Base-by-base conservation (phyloP, 371 early-diverging fungal species). In the Lichtheimia ramosa region DNA sequence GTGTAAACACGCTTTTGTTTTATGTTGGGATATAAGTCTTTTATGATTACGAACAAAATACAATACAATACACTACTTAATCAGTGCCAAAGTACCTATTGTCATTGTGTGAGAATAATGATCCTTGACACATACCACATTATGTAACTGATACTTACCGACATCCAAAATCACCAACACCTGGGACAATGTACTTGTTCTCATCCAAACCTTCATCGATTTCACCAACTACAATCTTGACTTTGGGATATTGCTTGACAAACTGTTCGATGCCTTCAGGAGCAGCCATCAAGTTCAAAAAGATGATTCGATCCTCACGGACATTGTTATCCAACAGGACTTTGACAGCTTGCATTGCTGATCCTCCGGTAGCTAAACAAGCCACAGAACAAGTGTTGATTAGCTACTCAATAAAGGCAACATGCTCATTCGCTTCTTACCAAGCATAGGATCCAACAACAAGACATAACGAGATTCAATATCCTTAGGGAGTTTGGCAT, bases 161-260 rank as follows among this genome's bases (percentile, higher is more conserved):
- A 75, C 89, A 89, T 65, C 96, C 96, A 73, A 95, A 96, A 75
- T 96, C 96, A 54, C 97, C 97, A 50, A 95, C 79, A 24, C 97
- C 97, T 34, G 97, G 97, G n/a, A 91, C 72, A 64, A 96, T 94
- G 64, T 90, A 96, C 76, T 91, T 89, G 49, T 86, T 77, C 5
- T 77, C 88, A 64, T 96, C 87, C 28, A 96, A 75, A n/a, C 90
- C 86, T 24, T 72, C 81, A 74, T 96, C 97, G 24, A 96, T 76
- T 55, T 88, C 92, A 34, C 91, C 93, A 23, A 89, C 88, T 42
- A 93, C 85, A 65, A 96, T 93, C 73, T 92, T 91, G 56, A 96
- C 67, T 69, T 86, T 75, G 24, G 95, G 93, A 80, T 85, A 92
- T 64, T 70, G 77, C 20, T 66, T 63, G 12, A 90, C 77, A 60